Evolutionary conservation across 371 early-diverging fungal species (phyloP).

Genomic region (Quaeritorhiza haematococci): DNA sequence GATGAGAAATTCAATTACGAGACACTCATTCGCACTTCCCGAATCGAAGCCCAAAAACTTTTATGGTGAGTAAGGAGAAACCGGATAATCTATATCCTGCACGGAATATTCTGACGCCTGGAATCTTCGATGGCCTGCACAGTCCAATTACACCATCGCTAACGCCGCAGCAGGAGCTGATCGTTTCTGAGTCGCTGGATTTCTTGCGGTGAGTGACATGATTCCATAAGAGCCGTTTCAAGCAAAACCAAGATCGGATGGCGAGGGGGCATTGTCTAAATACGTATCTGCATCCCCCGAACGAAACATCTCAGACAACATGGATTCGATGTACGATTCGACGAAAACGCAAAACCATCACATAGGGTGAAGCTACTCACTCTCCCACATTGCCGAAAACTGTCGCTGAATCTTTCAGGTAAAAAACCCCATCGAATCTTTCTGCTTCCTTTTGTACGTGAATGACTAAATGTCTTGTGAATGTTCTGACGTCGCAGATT

Average conservation of each 20-base stretch:
- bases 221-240: neutral
- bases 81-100: neutral
- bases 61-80: slow-evolving; percentile 24
- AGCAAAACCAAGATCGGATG: neutral
- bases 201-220: slow-evolving; percentile 42
- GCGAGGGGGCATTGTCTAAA: neutral
- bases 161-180: slow-evolving; percentile 70
- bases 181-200: slow-evolving; percentile 71
- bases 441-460: neutral
- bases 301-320: slow-evolving; percentile 41
- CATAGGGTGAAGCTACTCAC: slow-evolving; percentile 58
- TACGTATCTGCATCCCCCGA: slow-evolving; percentile 2
- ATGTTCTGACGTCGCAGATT: slow-evolving; percentile 44
- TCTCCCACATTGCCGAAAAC: slow-evolving; percentile 59
- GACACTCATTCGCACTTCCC: slow-evolving; percentile 31
- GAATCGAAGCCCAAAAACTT: slow-evolving; percentile 58
- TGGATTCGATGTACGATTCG: slow-evolving; percentile 70
- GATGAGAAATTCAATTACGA: slow-evolving; percentile 98
- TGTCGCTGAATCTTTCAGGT: slow-evolving; percentile 55
- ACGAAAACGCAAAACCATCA: slow-evolving; percentile 54
- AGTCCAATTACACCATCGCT: slow-evolving; percentile 62
- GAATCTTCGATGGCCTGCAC: slow-evolving; percentile 15
- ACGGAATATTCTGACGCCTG: neutral
- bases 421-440: slow-evolving; percentile 3
- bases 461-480: neutral